Percentiles rank a stretch among this genome's conserved stretches.
Conservation (phyloP, 192 early-diverging fungal genomes). For the Pilaira anomala region DNA sequence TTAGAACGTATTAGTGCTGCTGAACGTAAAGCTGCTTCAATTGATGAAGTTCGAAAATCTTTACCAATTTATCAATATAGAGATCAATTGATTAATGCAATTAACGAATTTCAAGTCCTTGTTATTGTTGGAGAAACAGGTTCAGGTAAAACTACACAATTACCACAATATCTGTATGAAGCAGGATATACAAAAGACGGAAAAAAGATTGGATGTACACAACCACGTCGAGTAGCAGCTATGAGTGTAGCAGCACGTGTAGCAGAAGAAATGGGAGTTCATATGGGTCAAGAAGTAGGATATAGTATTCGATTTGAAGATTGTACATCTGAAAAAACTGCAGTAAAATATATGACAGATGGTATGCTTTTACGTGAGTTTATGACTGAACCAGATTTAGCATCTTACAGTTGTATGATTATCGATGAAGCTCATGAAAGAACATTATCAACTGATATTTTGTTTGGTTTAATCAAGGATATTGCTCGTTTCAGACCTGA, state of each 20-base stretch:
- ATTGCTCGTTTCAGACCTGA: slow-evolving; percentile 91
- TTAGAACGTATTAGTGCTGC: slow-evolving; percentile 54
- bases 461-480: slow-evolving; percentile 97
- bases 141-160: slow-evolving; percentile 97
- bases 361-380: slow-evolving; percentile 98
- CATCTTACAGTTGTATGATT: slow-evolving; percentile 87
- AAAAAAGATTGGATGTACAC: slow-evolving; percentile 93
- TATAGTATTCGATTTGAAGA: slow-evolving; percentile 99
- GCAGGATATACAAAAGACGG: slow-evolving; percentile 89
- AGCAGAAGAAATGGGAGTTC: slow-evolving; percentile 94
- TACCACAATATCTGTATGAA: slow-evolving; percentile 95
- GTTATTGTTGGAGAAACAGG: slow-evolving; percentile 98
- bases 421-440: slow-evolving; percentile 99
- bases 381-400: slow-evolving; percentile 92
- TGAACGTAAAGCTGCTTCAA: slow-evolving; percentile 63
- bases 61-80: slow-evolving; percentile 90
- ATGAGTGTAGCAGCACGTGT: slow-evolving; percentile 98
- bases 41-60: slow-evolving; percentile 78
- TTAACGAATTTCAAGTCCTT: slow-evolving; percentile 83
- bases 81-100: slow-evolving; percentile 76
- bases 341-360: slow-evolving; percentile 98
- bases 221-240: slow-evolving; percentile 96
- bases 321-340: slow-evolving; percentile 91
- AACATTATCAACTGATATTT: slow-evolving; percentile 92
- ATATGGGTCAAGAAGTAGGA: slow-evolving; percentile 89